Conservation (phyloP, 2,329 filamentous ascomycete species). For the Pseudogymnoascus sp. region DNA sequence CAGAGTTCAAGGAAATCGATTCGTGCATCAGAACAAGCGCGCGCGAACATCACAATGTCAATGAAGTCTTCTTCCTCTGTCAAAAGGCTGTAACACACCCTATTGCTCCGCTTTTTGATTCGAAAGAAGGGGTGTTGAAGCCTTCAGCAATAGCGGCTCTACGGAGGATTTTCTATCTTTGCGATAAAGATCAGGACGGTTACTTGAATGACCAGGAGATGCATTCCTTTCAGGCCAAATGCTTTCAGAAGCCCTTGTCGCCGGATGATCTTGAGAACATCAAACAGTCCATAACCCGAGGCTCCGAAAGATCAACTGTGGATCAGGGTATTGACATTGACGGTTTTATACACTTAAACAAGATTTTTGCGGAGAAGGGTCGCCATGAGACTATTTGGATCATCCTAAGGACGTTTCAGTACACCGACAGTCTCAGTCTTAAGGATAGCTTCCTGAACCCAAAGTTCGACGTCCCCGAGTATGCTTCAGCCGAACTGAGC, state of each 20-base stretch:
- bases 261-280: slow-evolving; percentile 81
- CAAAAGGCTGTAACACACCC: slow-evolving; percentile 97
- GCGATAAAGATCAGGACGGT: slow-evolving; percentile 93
- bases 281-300: slow-evolving; percentile 74
- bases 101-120: slow-evolving; percentile 92
- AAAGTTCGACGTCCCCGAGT: slow-evolving; percentile 88
- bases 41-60: slow-evolving; percentile 85
- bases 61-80: slow-evolving; percentile 94
- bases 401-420: slow-evolving; percentile 88
- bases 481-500: slow-evolving; percentile 86
- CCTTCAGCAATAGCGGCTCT: slow-evolving; percentile 81
- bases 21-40: slow-evolving; percentile 94
- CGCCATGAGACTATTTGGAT: slow-evolving; percentile 98
- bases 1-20: slow-evolving; percentile 97
- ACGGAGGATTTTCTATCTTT: slow-evolving; percentile 87
- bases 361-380: slow-evolving; percentile 93
- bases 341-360: slow-evolving; percentile 86
- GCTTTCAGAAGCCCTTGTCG: slow-evolving; percentile 81
- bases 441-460: slow-evolving; percentile 88
- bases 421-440: slow-evolving; percentile 88
- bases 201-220: slow-evolving; percentile 86
- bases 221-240: slow-evolving; percentile 80
- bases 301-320: slow-evolving; percentile 53
- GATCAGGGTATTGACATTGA: slow-evolving; percentile 69
- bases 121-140: slow-evolving; percentile 84